Evolutionary conservation across 2,329 filamentous ascomycete genomes (phyloP), one percentile per base, ranked within the genome.

Genomic region (Epichloe glyceriae): DNA sequence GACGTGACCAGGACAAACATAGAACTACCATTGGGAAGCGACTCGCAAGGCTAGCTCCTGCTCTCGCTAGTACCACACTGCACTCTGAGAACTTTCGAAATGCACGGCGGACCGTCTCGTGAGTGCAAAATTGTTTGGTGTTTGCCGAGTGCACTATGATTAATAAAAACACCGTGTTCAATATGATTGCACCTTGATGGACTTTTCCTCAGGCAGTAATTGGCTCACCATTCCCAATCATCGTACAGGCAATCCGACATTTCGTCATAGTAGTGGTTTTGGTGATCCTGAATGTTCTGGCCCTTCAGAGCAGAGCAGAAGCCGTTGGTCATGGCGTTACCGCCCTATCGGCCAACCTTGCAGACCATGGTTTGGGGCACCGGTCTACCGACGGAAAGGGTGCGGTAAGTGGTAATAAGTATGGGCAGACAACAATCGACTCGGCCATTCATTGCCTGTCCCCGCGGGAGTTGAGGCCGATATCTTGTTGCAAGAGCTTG

Each of bases 311-410:
- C n/a, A 37, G n/a, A 19, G 2, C 22, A 41, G 14, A 12, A 41
- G 19, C 7, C 22, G 40, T 17, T 37, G 39, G 20, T 50, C 44
- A n/a, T 50, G 40, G 40, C 33, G 38, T 5, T 15, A 14, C 47
- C 39, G 17, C 11, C 14, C n/a, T 11, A 43, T 50, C 40, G 22
- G 37, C 47, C 37, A 49, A 49, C 47, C n/a, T 30, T 37, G 12
- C 4, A 47, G 22, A 33, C 42, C n/a, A 45, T 46, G 33, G 44
- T 46, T 46, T 15, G 44, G 30, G 12, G 5, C 26, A n/a, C 33
- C 17, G 17, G 22, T 49, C 38, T 49, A 43, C 47, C 47, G 50
- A 52, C 50, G 50, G 50, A 33, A 38, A 33, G 17, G 22, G 26
- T 10, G 26, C 26, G 26, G 8, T 10, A 4, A 12, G 17, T 7